phyloP scores from a whole-genome alignment of 2,329 filamentous ascomycete species.

The Furcasterigmium furcatum region DNA sequence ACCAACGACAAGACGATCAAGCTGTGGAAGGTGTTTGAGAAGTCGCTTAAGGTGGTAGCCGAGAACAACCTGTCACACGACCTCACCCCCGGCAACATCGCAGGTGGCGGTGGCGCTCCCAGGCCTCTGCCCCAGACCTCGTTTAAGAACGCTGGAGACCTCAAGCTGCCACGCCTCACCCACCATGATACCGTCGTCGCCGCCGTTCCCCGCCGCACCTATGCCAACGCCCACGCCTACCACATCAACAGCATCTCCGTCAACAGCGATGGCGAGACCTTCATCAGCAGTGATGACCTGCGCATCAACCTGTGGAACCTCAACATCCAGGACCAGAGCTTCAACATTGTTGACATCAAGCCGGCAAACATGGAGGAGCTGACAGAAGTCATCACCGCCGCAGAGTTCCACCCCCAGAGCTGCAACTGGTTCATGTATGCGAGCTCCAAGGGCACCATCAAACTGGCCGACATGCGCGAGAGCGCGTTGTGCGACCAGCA shows the following conservation, averaged over 20 bases:
- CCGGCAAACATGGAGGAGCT: constrained; percentile 99
- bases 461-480: constrained; percentile 97
- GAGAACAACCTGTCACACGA: constrained; percentile 98
- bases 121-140: constrained; percentile 67
- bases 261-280: constrained; percentile 98
- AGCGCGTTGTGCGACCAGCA: constrained; percentile 95
- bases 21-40: constrained; percentile 99
- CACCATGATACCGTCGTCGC: constrained; percentile 98
- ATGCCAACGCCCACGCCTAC: constrained; percentile 97
- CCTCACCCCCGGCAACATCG: constrained; percentile 71
- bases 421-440: constrained; percentile 99
- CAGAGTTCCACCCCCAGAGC: constrained; percentile 93
- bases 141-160: constrained; percentile 76
- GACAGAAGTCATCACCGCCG: constrained; percentile 97
- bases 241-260: constrained; percentile 99
- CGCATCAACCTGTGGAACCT: constrained; percentile 99
- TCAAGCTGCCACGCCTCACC: constrained; percentile 93
- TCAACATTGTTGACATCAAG: constrained; percentile 99
- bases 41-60: constrained; percentile 96
- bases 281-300: constrained; percentile 97
- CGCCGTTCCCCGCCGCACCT: constrained; percentile 91
- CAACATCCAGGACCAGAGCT: constrained; percentile 99
- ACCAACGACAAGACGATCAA: constrained; percentile 99
- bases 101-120: constrained; percentile 74
- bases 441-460: constrained; percentile 98